These are phyloP conservation scores for Grigorovia jiainica DNA, from an alignment of 805 yeast species.

Conservation along the genomic window DNA sequence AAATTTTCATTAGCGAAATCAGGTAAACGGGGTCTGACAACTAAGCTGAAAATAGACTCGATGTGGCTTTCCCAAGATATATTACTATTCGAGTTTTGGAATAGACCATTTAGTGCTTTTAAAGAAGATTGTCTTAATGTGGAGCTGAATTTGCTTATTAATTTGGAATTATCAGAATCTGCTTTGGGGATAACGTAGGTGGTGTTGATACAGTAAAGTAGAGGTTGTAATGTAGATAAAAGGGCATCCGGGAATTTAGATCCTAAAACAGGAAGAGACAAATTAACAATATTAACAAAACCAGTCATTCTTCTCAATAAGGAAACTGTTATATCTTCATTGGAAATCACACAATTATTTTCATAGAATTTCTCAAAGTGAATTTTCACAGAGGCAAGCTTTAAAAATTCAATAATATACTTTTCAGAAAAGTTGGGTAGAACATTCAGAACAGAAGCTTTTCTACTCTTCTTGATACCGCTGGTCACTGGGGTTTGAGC, in stretches of 20 bases:
- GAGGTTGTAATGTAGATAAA: constrained; percentile 43
- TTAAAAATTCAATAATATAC: constrained; percentile 50
- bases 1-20: constrained; percentile 68
- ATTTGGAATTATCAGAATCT: constrained; percentile 10
- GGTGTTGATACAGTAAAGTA: constrained; percentile 43
- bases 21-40: constrained; percentile 56
- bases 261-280: constrained; percentile 40
- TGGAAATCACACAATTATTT: constrained; percentile 1
- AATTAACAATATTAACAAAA: constrained; percentile 38
- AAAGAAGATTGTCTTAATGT: constrained; percentile 58
- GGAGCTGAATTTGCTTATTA: constrained; percentile 40
- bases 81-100: constrained; percentile 40
- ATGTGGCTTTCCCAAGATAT: constrained; percentile 50
- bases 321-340: constrained; percentile 17
- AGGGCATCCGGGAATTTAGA: constrained; percentile 42
- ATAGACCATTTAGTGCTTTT: constrained; percentile 50
- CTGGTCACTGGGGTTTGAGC: constrained; percentile 61
- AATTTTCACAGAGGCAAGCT: constrained; percentile 50
- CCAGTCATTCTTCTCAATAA: constrained; percentile 49
- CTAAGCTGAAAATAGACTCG: constrained; percentile 38
- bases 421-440: constrained; percentile 47
- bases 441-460: constrained; percentile 57
- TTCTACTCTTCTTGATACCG: constrained; percentile 64
- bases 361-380: constrained; percentile 31
- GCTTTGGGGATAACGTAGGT: constrained; percentile 30